Evolutionary conservation across 352 stramenopile species (phyloP), one percentile per base, ranked within the genome.

Genomic region (Globisporangium emineosum): DNA sequence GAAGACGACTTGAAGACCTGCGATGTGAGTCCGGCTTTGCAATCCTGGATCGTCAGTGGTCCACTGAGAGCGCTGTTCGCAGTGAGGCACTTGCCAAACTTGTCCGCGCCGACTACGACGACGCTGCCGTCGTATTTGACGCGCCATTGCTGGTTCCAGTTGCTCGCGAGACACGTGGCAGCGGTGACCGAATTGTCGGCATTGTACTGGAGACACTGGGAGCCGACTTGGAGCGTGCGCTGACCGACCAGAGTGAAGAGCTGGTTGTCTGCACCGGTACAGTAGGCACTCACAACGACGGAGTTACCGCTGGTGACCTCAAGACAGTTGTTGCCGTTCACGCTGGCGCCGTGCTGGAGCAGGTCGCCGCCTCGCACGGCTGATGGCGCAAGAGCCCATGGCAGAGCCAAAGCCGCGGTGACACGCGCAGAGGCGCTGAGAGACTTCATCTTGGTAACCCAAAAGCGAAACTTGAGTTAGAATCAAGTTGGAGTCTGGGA

Each of bases 301-400:
- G 35, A 50, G 8, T 21, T 25, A 2, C 13, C 35, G 35, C 9
- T 23, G 23, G 23, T 3, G 2, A 60, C 55, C 9, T 51, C 35
- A 1, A 60, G 55, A 19, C 55, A 60, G 55, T 51, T 60, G 55
- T n/a, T 21, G 35, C 55, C 55, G 35, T 60, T 60, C 21, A n/a
- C 35, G 6, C 19, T 50, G 3, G 55, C 55, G 6, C 55, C 55
- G 7, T 60, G 35, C 55, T 60, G 55, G 13, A 60, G 55, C 3
- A 60, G 55, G 9, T 60, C 55, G 5, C 23, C n/a, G n/a, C n/a
- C n/a, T n/a, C n/a, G n/a, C n/a, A n/a, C n/a, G n/a, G n/a, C n/a
- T n/a, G n/a, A n/a, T n/a, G n/a, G n/a, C n/a, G n/a, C n/a, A n/a
- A n/a, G n/a, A n/a, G n/a, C n/a, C n/a, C n/a, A n/a, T n/a, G n/a